Base-by-base conservation (phyloP, 2,329 filamentous ascomycete species). In the Fusarium zealandicum region DNA sequence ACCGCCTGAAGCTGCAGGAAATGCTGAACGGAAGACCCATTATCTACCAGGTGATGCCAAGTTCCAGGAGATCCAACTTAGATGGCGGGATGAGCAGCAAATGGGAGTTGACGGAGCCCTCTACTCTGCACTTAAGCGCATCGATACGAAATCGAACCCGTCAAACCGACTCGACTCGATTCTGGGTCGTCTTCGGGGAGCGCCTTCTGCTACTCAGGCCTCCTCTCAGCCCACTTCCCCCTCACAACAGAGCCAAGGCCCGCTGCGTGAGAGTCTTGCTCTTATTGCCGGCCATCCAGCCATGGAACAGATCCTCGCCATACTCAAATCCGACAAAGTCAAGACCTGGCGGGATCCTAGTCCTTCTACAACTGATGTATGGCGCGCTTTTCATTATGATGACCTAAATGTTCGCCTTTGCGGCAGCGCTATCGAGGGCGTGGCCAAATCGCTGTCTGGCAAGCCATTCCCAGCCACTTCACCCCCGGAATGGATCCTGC, bases 401-500 rank as follows among this genome's bases (percentile, higher is more conserved):
- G 78, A 84, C 44, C 61, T 75, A 4, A 71, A 70, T 2, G 69
- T 79, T 7, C 77, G 81, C 46, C 67, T 70, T 13, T 78, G 77
- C 1, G 76, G 73, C 7, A 73, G 76, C 16, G 70, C 70, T 3
- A 56, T 85, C 11, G 79, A 82, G 58, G 68, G 67, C 0, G 65
- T 78, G 1, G 75, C 75, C 3, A 75, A 73, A 27, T 67, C 72
- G 32, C 67, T 84, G 8, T 74, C 74, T 37, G 74, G 73, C 46
- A 77, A 79, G 54, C 75, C 80, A 6, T 82, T 75, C 54, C 82
- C 82, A 12, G 71, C 82, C 2, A 78, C 66, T 1, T 76, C 80
- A 36, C 80, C 83, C 4, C 82, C 84, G 1, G 76, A 77, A 14
- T 83, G 82, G 76, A 76, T 85, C 59, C 71, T 70, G 9, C 70